phyloP scores from a whole-genome alignment of 2,329 filamentous ascomycete species.

The Penicillium sp. region DNA sequence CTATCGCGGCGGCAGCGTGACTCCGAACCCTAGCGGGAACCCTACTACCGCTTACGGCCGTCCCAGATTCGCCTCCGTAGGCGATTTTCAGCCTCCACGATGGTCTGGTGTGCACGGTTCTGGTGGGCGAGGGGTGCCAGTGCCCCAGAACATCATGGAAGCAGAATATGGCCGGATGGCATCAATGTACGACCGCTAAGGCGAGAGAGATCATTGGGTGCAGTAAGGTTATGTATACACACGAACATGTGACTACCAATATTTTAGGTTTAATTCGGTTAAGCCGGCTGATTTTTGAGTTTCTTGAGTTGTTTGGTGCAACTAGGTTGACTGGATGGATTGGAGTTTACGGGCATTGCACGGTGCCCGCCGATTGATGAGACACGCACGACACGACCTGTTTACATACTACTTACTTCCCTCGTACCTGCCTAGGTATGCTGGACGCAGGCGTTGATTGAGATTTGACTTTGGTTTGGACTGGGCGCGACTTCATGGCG shows the following conservation, averaged over 20 bases:
- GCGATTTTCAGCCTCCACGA: slow-evolving; percentile 12
- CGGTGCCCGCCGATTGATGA: background rate
- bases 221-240: background rate
- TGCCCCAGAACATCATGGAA: slow-evolving; percentile 13
- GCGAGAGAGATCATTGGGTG: slow-evolving; percentile 13
- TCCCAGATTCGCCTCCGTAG: slow-evolving; percentile 13
- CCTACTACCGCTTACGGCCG: background rate
- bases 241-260: background rate
- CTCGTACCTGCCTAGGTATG: background rate
- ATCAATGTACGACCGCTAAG: slow-evolving; percentile 17
- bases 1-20: slow-evolving; percentile 9
- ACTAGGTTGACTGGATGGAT: background rate
- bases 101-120: slow-evolving; percentile 7
- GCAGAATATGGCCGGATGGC: slow-evolving; percentile 13
- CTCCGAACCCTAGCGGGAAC: slow-evolving; percentile 4
- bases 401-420: background rate
- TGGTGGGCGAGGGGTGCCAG: background rate
- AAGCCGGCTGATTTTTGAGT: background rate
- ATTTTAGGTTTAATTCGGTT: background rate
- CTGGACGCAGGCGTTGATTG: background rate
- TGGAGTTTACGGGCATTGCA: background rate
- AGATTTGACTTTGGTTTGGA: background rate
- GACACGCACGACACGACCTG: background rate
- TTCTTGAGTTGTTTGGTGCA: background rate
- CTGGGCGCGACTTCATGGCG: too few species aligned